Percentiles rank a stretch among this genome's conserved stretches.
phyloP scores from a whole-genome alignment of 805 yeast genomes.

The Ogataea methanolica region DNA sequence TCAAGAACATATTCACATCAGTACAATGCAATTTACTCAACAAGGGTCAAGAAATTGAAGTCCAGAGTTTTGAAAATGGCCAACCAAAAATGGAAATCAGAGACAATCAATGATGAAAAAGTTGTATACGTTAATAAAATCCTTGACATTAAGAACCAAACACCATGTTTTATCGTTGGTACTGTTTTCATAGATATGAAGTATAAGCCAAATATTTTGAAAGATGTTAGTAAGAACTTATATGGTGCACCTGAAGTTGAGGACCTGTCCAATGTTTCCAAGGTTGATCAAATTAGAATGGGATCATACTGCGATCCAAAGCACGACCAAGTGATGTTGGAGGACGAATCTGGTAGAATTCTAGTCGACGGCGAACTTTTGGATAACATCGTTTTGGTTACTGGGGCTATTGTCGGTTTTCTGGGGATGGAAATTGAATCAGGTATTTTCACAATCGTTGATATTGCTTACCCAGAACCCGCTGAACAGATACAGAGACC shows the following conservation, averaged over 20 bases:
- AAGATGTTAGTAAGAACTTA: slow-evolving; percentile 64
- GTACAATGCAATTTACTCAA: slow-evolving; percentile 52
- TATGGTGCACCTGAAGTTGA: slow-evolving; percentile 44
- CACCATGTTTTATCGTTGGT: slow-evolving; percentile 79
- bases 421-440: slow-evolving; percentile 81
- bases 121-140: slow-evolving; percentile 39
- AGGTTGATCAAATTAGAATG: slow-evolving; percentile 27
- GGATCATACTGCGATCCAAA: slow-evolving; percentile 50
- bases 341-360: slow-evolving; percentile 91
- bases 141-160: slow-evolving; percentile 57
- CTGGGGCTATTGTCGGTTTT: slow-evolving; percentile 85
- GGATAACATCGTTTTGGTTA: slow-evolving; percentile 62
- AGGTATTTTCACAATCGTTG: slow-evolving; percentile 82
- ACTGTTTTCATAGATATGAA: slow-evolving; percentile 81
- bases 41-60: slow-evolving; percentile 45
- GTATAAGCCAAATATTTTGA: slow-evolving; percentile 77
- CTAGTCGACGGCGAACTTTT: slow-evolving; percentile 59
- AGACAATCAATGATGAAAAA: slow-evolving; percentile 30
- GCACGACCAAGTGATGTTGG: slow-evolving; percentile 64
- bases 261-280: slow-evolving; percentile 12
- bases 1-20: slow-evolving; percentile 48
- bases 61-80: slow-evolving; percentile 44
- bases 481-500: slow-evolving; percentile 48
- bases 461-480: slow-evolving; percentile 64
- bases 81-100: slow-evolving; percentile 35